Evolutionary conservation across 306 rosid genomes (phyloP).

Genomic region (Trichosanthes truncata): DNA sequence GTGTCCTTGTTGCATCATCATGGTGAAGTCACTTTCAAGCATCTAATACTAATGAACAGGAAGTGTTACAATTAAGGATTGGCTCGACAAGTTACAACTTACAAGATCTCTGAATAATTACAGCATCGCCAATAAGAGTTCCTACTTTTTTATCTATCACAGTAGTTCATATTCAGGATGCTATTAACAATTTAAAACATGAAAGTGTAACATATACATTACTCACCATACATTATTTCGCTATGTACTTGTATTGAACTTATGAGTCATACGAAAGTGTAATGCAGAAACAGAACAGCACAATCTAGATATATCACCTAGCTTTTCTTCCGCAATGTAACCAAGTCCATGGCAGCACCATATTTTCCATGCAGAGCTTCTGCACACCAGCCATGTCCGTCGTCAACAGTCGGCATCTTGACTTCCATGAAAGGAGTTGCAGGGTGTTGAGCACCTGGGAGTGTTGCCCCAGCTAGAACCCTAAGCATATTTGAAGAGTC

Average conservation of each 20-base stretch:
- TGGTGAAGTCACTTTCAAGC: neutral
- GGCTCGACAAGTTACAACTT: neutral
- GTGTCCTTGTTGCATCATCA: neutral
- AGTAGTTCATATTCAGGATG: neutral
- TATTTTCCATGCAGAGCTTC: conserved; percentile 46
- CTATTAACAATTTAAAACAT: neutral
- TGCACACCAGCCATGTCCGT: conserved; percentile 87
- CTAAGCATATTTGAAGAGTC: conserved; percentile 56
- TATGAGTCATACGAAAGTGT: neutral
- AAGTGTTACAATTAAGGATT: neutral
- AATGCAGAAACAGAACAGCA: neutral
- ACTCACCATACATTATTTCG: neutral
- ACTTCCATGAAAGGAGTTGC: conserved; percentile 64
- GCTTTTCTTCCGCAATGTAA: conserved; percentile 35
- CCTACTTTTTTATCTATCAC: neutral
- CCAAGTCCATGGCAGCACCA: conserved; percentile 58
- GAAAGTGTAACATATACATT: neutral
- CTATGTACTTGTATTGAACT: neutral
- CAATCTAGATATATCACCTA: conserved; percentile 23
- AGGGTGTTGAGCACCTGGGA: conserved; percentile 46
- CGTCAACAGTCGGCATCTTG: conserved; percentile 76
- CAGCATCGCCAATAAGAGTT: neutral
- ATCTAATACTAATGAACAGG: neutral
- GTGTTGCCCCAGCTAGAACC: conserved; percentile 48
- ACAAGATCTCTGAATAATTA: neutral